Base-by-base conservation (phyloP, 345 rosid species). In the Pistacia atlantica region DNA sequence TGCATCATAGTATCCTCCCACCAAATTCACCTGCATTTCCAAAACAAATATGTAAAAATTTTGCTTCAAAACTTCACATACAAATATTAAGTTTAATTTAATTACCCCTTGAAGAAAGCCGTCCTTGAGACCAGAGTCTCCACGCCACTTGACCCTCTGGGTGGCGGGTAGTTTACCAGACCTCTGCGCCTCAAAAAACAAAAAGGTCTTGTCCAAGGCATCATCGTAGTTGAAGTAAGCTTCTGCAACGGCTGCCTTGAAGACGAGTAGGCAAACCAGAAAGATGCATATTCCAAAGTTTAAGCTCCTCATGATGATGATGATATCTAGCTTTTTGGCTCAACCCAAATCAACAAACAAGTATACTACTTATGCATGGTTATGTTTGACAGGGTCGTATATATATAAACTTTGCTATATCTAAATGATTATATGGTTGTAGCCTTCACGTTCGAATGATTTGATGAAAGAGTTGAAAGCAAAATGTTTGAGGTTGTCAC, bases 1-100 rank as follows among this genome's bases (percentile, higher is more conserved):
- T 14, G 97, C 97, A 72, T 94, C 98, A 55, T 92, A 94, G 82
- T 94, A 94, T 6, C 97, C 97, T 78, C 97, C 98, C 11, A 86
- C 95, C 83, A 94, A 85, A 55, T 92, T 87, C 84, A 88, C 92
- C 96, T 89, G 77, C 75, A 66, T 25, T 31, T 10, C 31, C n/a
- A 65, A 59, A 38, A 61, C 59, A 57, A 48, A 72, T 5, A 25
- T 18, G 38, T 45, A 12, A 51, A 12, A 42, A 6, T 0, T 5
- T 5, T 42, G 1, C 46, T 42, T 42, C 46, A 42, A 7, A 42
- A 42, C 46, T 42, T 42, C 1, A 42, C 46, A 42, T 7, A 38
- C 46, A 42, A 42, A 42, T 7, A 1, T 42, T 7, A 42, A 42
- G 46, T 8, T 42, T 42, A 42, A 38, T 38, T 31, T 38, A 38